phyloP scores from a whole-genome alignment of 306 rosid genomes.

The Fagus crenata region DNA sequence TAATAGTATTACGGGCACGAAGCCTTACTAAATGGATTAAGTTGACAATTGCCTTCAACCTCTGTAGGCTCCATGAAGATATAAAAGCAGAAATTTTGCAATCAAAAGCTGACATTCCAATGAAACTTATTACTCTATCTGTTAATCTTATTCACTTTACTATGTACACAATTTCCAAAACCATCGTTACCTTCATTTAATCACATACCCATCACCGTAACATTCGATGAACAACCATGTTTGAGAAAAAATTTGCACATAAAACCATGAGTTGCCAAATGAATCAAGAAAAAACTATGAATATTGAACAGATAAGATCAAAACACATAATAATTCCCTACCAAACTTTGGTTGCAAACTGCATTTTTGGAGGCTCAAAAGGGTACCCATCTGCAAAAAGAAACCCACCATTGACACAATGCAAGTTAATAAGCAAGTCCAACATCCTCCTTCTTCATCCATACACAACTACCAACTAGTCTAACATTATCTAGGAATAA shows the following conservation, averaged over 20 bases:
- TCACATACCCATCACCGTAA: not conserved
- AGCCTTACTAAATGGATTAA: not conserved
- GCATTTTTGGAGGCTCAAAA: slow-evolving; percentile 97
- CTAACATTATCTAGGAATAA: not conserved
- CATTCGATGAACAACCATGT: not conserved
- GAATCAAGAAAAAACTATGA: not conserved
- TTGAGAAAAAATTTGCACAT: not conserved
- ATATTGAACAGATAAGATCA: not conserved
- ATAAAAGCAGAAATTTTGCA: not conserved
- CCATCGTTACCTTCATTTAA: too few relatives aligned
- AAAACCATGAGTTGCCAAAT: not conserved
- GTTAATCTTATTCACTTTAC: not conserved
- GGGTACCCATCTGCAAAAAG: slow-evolving; percentile 86
- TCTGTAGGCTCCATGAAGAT: not conserved
- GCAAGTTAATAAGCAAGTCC: slow-evolving; percentile 10
- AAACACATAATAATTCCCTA: slow-evolving; percentile 25
- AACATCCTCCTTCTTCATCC: not conserved
- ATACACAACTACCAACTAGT: not conserved
- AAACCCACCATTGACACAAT: slow-evolving; percentile 8
- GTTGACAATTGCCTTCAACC: not conserved
- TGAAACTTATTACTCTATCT: not conserved
- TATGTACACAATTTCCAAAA: not conserved
- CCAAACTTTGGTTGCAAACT: slow-evolving; percentile 94
- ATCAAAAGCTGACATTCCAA: not conserved
- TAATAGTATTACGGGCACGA: not conserved